Conservation (phyloP, 352 stramenopile genomes). For the Globisporangium cystogenes region DNA sequence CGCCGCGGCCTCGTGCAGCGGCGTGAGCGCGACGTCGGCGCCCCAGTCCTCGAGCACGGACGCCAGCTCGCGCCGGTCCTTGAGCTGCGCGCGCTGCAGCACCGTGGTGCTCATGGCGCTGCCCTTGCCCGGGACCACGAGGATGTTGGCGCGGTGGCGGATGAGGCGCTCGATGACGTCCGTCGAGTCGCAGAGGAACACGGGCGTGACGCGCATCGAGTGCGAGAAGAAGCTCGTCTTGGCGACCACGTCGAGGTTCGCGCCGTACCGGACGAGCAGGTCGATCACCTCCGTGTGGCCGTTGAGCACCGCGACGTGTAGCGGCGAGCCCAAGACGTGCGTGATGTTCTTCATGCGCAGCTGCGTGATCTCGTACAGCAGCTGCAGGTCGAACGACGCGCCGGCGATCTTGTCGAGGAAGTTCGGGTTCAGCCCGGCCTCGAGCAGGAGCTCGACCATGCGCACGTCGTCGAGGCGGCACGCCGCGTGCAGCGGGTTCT, state of each 20-base stretch:
- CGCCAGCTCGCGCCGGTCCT: constrained; percentile 49
- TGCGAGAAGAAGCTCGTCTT: constrained; percentile 61
- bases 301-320: constrained; percentile 66
- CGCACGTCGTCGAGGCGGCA: constrained; percentile 52
- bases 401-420: constrained; percentile 77
- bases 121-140: constrained; percentile 55
- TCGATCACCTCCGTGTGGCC: constrained; percentile 59
- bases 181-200: constrained; percentile 71
- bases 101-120: constrained; percentile 66
- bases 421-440: constrained; percentile 63
- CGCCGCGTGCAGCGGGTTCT: constrained; percentile 71
- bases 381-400: constrained; percentile 43
- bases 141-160: constrained; percentile 56
- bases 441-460: constrained; percentile 49
- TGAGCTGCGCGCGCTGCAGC: constrained; percentile 61
- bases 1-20: constrained; percentile 61
- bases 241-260: constrained; percentile 56
- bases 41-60: constrained; percentile 66
- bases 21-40: constrained; percentile 70
- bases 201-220: constrained; percentile 58
- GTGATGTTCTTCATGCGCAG: constrained; percentile 59
- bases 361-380: constrained; percentile 66
- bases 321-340: constrained; percentile 54
- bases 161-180: constrained; percentile 66
- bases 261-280: constrained; percentile 44